A percentile compares a stretch with the other conserved stretches of the same genome.
phyloP scores from a whole-genome alignment of 176 grass and related monocot species.

The Raddia guianensis region DNA sequence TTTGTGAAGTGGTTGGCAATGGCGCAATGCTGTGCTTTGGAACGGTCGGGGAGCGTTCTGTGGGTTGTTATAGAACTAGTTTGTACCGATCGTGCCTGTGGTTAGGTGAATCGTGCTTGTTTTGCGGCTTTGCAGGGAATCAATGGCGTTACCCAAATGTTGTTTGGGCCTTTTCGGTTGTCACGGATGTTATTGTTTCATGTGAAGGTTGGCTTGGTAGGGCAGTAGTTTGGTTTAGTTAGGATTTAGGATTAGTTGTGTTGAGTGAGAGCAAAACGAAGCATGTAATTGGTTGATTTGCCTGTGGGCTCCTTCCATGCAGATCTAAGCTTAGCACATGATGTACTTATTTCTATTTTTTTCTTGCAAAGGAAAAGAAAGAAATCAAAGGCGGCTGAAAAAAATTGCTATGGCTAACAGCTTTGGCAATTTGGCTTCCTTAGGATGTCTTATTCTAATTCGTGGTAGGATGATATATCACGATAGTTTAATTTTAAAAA shows the following conservation, averaged over 20 bases:
- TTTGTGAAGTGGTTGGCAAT: neutral
- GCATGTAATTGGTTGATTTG: slow-evolving; percentile 3
- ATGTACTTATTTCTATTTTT: neutral
- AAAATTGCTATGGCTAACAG: neutral
- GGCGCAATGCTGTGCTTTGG: slow-evolving; percentile 22
- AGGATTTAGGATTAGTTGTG: neutral
- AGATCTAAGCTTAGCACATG: neutral
- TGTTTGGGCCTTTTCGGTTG: neutral
- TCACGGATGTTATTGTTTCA: slow-evolving; percentile 3
- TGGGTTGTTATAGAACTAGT: neutral
- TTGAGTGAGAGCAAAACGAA: neutral
- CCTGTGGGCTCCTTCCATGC: slow-evolving; percentile 35
- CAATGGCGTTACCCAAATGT: neutral
- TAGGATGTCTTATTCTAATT: neutral
- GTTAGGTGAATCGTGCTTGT: neutral
- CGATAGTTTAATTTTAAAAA: neutral
- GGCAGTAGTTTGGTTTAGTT: slow-evolving; percentile 32
- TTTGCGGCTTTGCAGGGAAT: neutral
- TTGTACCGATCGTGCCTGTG: neutral
- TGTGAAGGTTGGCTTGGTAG: slow-evolving; percentile 1
- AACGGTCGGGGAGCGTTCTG: neutral
- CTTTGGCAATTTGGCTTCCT: neutral
- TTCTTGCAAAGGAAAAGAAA: neutral
- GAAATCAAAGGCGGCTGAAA: neutral
- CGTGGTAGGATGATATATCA: neutral